Evolutionary conservation across 116 monocot genomes (phyloP).

Genomic region (Iris pallida): DNA sequence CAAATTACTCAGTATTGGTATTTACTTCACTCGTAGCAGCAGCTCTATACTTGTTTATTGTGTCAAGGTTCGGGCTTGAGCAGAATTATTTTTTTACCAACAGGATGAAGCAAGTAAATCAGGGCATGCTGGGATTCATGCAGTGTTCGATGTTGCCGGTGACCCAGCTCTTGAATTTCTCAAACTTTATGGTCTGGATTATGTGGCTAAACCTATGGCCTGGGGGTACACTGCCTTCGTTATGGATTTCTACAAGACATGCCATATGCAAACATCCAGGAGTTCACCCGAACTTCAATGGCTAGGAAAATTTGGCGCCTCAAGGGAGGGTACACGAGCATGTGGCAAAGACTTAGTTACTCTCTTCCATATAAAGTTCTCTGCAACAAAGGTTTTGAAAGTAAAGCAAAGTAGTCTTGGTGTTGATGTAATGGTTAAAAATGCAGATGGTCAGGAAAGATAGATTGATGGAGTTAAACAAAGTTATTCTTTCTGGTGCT

Average conservation of each 20-base stretch:
- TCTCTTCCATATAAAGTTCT: conserved; percentile 43
- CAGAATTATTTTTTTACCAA: background rate
- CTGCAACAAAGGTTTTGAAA: conserved; percentile 30
- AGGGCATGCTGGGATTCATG: conserved; percentile 33
- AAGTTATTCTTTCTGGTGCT: conserved; percentile 42
- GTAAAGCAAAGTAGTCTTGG: conserved; percentile 9
- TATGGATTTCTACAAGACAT: conserved; percentile 56
- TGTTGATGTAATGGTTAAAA: conserved; percentile 15
- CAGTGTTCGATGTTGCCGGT: conserved; percentile 26
- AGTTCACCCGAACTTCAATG: conserved; percentile 51
- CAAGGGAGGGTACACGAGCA: conserved; percentile 40
- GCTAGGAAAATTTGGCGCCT: conserved; percentile 51
- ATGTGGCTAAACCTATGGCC: conserved; percentile 42
- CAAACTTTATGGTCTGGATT: conserved; percentile 20
- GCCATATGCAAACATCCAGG: conserved; percentile 59
- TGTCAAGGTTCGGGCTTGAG: background rate
- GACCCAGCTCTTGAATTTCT: conserved; percentile 38
- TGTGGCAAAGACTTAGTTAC: conserved; percentile 45
- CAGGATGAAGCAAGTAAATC: conserved; percentile 43
- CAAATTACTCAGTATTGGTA: too few species aligned
- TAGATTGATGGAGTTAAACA: conserved; percentile 33
- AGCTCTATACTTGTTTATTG: conserved; percentile 1
- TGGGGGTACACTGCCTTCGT: conserved; percentile 51
- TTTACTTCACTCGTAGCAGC: too few species aligned
- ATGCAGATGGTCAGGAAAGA: conserved; percentile 20